Evolutionary conservation across 129 eudicot species (phyloP), one percentile per base, ranked within the genome.

Genomic region (Rutidosis leptorrhynchoides): DNA sequence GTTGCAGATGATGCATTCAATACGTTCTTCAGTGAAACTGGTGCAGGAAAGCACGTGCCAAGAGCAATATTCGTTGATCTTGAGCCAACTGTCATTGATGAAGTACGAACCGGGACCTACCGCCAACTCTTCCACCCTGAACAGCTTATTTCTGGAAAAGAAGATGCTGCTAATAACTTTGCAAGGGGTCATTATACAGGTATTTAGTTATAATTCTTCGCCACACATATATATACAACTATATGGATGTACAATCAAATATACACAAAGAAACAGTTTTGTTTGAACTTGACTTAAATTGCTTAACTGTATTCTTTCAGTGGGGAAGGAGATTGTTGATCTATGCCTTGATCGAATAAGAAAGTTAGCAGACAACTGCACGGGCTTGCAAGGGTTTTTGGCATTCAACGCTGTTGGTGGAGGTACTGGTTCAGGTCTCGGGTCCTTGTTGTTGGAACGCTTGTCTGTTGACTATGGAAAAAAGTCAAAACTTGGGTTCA

Each of bases 101-200:
- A 88, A 75, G 91, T 92, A 57, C 83, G 98, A 67, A 85, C 95
- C 17, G 96, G 98, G 65, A 42, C 77, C 28, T 92, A 92, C 66
- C 98, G 98, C 73, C 98, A 92, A 81, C 90, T 91, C 69, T 91
- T 91, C 79, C 96, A 91, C 67, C 97, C 97, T 51, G 96, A 91
- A 56, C 98, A 92, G 85, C 96, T 88, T 51, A 92, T 92, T 58
- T 92, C 98, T 59, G 98, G 98, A 60, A 92, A 92, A 78, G 96
- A 92, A 80, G 98, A 92, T 71, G 98, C 96, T 72, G 98, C 98
- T 3, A 92, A 92, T 71, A 92, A 92, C 83, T 92, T 92, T 49
- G 98, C 98, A 8, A 83, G 98, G 77, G 96, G 98, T 19, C 98
- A 92, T 73, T 92, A 92, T 64, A 92, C 98, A 21, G 96, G 98